Evolutionary conservation across 169 alveolate species (phyloP), one percentile per base, ranked within the genome.

Genomic region (Neospora caninum): DNA sequence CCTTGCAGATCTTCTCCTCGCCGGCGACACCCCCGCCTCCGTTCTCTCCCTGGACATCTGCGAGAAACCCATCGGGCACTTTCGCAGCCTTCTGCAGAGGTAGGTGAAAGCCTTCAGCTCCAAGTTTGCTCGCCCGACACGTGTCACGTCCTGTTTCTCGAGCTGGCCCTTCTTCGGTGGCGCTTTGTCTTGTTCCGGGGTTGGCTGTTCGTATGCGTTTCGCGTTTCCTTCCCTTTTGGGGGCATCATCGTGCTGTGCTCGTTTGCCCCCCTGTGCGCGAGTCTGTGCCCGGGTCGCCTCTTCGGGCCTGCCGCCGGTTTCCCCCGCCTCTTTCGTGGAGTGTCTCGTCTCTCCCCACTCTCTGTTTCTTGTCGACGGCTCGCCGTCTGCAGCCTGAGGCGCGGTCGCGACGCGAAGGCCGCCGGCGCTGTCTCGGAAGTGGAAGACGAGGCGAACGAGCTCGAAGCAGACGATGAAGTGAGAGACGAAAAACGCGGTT

Each of bases 61-160:
- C 84, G 84, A 9, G 42, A 73, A 73, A n/a, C 84, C 84, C n/a
- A 73, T 73, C 84, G 27, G 43, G 0, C 84, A 73, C 42, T 73
- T 73, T n/a, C 84, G 84, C 25, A 1, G 4, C 31, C 45, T 73
- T 31, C 42, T 73, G 84, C 39, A 73, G 84, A 31, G 43, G 84
- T 73, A n/a, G 9, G 84, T 2, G 39, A 36, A 27, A 27, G 73
- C 1, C 13, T 13, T 49, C 13, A 4, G 58, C 58, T 7, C 22
- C 4, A 7, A n/a, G n/a, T n/a, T n/a, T n/a, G n/a, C n/a, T n/a
- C n/a, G n/a, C n/a, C n/a, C n/a, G n/a, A n/a, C n/a, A n/a, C n/a
- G n/a, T n/a, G n/a, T n/a, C n/a, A n/a, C n/a, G n/a, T n/a, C n/a
- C n/a, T n/a, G n/a, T n/a, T n/a, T n/a, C n/a, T 49, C 58, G 58